Percentiles rank a stretch among this genome's conserved stretches.
These are phyloP conservation scores for Exophiala xenobiotica DNA, from an alignment of 2,329 filamentous ascomycete genomes.

Conservation along the genomic window DNA sequence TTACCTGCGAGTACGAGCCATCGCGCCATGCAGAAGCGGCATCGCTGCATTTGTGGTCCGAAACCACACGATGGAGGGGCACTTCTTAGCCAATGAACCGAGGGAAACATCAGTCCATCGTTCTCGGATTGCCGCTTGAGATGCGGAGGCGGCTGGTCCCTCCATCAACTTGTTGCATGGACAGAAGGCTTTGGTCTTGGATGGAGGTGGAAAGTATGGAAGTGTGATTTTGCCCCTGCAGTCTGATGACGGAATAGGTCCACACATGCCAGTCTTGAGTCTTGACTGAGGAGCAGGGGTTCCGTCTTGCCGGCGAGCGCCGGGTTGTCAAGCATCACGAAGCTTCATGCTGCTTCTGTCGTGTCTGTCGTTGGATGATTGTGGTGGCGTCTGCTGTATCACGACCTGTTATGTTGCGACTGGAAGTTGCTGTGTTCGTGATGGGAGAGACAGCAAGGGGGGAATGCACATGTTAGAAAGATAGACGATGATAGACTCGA, in stretches of 20 bases:
- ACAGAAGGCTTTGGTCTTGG: no score
- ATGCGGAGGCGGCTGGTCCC: neutral
- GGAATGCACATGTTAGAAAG: neutral
- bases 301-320: neutral
- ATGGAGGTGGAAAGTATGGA: neutral
- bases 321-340: neutral
- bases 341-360: neutral
- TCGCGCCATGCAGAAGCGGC: neutral
- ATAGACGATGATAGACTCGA: neutral
- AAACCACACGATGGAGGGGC: neutral
- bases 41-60: neutral
- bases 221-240: neutral
- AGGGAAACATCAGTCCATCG: neutral
- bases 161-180: no score
- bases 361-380: slow-evolving; percentile 6
- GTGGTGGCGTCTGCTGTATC: no score
- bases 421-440: slow-evolving; percentile 3
- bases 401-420: no score
- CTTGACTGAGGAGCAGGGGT: neutral
- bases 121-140: neutral
- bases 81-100: neutral
- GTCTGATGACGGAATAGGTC: neutral
- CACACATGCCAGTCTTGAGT: neutral
- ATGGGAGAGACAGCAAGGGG: neutral
- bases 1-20: neutral